Conservation (phyloP, 129 eudicot genomes). For the Sambucus nigra region DNA sequence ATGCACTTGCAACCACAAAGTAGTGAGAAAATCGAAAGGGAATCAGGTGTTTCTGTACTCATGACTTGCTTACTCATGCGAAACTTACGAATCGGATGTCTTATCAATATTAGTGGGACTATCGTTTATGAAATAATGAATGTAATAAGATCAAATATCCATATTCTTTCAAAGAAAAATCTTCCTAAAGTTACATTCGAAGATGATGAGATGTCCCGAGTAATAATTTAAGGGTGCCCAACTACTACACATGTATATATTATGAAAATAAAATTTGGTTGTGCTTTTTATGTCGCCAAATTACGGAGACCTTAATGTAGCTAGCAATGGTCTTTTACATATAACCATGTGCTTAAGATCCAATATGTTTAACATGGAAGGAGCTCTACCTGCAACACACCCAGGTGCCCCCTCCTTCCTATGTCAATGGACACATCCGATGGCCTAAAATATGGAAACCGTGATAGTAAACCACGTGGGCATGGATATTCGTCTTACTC, state of each 20-base stretch:
- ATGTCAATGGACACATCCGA: conserved; percentile 27
- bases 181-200: conserved; percentile 77
- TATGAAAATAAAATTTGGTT: neutral
- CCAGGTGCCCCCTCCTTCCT: conserved; percentile 37
- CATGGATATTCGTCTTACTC: conserved; percentile 52
- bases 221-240: conserved; percentile 8
- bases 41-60: conserved; percentile 42
- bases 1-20: conserved; percentile 77
- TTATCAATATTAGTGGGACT: conserved; percentile 83
- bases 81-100: conserved; percentile 58
- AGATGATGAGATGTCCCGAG: conserved; percentile 93
- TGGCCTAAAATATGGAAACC: conserved; percentile 40
- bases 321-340: conserved; percentile 61
- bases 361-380: conserved; percentile 64
- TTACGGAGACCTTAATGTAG: conserved; percentile 70
- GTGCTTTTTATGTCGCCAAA: conserved; percentile 26
- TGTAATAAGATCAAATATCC: conserved; percentile 69
- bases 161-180: conserved; percentile 61
- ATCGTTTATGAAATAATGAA: conserved; percentile 69
- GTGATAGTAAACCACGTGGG: conserved; percentile 55
- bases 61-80: conserved; percentile 74
- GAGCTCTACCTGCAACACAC: conserved; percentile 30
- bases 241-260: neutral
- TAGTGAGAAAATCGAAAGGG: conserved; percentile 66
- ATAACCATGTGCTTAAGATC: conserved; percentile 59